These are phyloP conservation scores for Calocera cornea DNA, from an alignment of 768 basidiomycete genomes.

Conservation along the genomic window DNA sequence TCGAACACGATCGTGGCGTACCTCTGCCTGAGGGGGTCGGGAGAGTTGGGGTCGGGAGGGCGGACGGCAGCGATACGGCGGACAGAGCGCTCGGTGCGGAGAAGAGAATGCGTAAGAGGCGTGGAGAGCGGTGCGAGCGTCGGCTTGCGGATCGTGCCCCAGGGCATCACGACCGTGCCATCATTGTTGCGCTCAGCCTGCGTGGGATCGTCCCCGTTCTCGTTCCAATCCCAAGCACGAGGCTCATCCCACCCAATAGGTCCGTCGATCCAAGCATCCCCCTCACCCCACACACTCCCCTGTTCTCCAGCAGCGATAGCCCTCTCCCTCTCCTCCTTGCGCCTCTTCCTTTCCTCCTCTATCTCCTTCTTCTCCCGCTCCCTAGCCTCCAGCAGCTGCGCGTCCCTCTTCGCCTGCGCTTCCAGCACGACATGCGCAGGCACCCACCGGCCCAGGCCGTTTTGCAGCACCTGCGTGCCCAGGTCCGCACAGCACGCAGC, in stretches of 20 bases:
- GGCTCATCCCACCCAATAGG: not conserved
- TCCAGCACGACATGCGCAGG: not conserved
- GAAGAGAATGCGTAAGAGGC: constrained; percentile 48
- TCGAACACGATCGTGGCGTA: constrained; percentile 36
- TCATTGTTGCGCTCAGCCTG: constrained; percentile 11
- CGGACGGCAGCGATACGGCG: constrained; percentile 40
- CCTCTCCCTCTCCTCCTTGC: not conserved
- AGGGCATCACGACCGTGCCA: constrained; percentile 11
- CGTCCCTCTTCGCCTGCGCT: not conserved
- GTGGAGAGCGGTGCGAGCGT: constrained; percentile 44
- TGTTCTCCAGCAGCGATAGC: not conserved
- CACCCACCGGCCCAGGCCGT: not conserved
- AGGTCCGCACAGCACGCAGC: not conserved
- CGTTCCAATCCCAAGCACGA: not conserved
- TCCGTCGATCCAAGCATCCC: not conserved
- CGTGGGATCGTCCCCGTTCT: not conserved
- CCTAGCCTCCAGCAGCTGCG: not conserved
- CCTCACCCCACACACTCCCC: not conserved
- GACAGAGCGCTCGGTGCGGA: constrained; percentile 52
- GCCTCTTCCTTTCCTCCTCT: not conserved
- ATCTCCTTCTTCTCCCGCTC: not conserved
- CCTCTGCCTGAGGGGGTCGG: constrained; percentile 14
- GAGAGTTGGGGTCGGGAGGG: constrained; percentile 25
- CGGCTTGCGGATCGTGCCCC: constrained; percentile 23
- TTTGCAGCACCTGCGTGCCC: not conserved